Conservation (phyloP, 371 early-diverging fungal species). For the Synchytrium microbalum region DNA sequence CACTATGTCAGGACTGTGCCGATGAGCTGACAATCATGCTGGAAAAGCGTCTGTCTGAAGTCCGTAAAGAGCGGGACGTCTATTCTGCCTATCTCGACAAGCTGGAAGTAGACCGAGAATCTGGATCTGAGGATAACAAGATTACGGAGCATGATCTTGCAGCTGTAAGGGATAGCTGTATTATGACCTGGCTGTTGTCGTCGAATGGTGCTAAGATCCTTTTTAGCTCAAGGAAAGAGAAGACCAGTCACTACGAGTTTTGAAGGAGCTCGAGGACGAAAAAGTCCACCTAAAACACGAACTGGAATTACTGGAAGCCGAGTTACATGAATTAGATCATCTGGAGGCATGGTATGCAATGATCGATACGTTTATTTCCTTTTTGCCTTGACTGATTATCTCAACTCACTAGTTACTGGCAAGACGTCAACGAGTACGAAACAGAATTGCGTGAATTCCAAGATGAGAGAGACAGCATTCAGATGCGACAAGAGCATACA, state of each 20-base stretch:
- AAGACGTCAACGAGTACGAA: constrained; percentile 65
- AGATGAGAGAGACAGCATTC: constrained; percentile 71
- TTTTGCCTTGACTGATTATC: background rate
- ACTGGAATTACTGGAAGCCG: constrained; percentile 49
- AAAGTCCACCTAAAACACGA: constrained; percentile 48
- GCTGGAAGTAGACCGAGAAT: constrained; percentile 31
- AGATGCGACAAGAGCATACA: constrained; percentile 69
- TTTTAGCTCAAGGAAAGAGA: constrained; percentile 24
- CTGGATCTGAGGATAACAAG: constrained; percentile 30
- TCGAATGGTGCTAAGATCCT: background rate
- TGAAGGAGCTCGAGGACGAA: constrained; percentile 53
- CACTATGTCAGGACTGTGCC: constrained; percentile 84
- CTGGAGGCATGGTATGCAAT: constrained; percentile 37
- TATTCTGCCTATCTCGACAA: constrained; percentile 63
- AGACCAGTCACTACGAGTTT: constrained; percentile 28
- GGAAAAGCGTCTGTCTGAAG: constrained; percentile 60
- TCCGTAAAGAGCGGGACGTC: constrained; percentile 60
- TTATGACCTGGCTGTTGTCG: background rate
- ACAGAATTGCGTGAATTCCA: constrained; percentile 53
- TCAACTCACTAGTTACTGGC: constrained; percentile 47
- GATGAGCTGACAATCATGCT: constrained; percentile 64
- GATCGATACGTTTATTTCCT: background rate
- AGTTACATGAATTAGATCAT: constrained; percentile 54
- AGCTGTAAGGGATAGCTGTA: background rate
- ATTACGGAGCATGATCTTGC: constrained; percentile 22